Base-by-base conservation (phyloP, 192 early-diverging fungal species). In the Gonapodya sp. region DNA sequence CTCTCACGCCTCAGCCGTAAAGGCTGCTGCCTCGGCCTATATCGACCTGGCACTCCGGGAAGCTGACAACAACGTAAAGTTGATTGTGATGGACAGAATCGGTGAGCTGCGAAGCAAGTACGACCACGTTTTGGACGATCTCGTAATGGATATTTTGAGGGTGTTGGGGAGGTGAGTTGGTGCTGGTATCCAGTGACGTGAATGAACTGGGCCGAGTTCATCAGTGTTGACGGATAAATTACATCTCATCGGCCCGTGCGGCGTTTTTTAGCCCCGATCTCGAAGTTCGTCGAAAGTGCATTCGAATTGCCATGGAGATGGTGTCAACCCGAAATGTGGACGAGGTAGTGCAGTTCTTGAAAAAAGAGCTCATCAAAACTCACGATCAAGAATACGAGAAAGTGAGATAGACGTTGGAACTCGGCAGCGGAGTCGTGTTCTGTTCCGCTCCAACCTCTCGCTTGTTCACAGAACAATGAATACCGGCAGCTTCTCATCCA, bases 1-100 rank as follows among this genome's bases (percentile, higher is more conserved):
- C 16, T 90, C 92, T 34, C 94, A 96, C 83, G 89, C 95, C 36
- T 90, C 93, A 1, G 97, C 96, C 31, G 90, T 99, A 80, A 97
- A 96, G 87, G 95, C 95, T 64, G 96, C 95, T 2, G 97, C 96
- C 0, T 84, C 91, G 30, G 94, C 93, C 84, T 98, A 97, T 81
- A 96, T 98, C 78, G 90, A 96, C 77, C 89, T 99, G 36, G 93
- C 94, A 79, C 86, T 94, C 30, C 95, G 96, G 85, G 98, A 95
- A 82, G 92, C 96, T 2, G 98, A 99, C 84, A 99, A 98, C 87
- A 99, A 99, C 84, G 92, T 99, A 73, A 98, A 98, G 85, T 85
- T 99, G 79, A 98, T 96, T 86, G 96, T 98, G 2, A 88, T 99
- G 72, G 94, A 96, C 83, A 91, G 94, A 34, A 85, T 99, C 35